Evolutionary conservation across 225 moss, liverwort and hornwort genomes (phyloP), one percentile per base, ranked within the genome.

Genomic region (Asterella californica): DNA sequence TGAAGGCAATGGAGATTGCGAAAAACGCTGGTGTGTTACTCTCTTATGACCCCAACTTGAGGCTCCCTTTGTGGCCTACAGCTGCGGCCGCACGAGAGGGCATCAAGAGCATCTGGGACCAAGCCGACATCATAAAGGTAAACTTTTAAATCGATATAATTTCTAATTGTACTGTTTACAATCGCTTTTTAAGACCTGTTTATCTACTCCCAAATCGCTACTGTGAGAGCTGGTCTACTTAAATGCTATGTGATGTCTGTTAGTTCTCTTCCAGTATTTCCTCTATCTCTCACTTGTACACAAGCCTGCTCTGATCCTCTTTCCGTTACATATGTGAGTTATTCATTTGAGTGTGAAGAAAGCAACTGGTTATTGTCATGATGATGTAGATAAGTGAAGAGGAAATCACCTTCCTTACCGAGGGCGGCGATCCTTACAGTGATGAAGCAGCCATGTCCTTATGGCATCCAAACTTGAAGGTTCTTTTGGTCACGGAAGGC

Each of bases 11-110:
- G 90, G 89, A 87, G 70, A 85, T 94, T 85, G 96, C 94, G 1
- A 93, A 80, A 81, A 88, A 89, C 6, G 90, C 89, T 52, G 96
- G 96, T 29, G 82, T 91, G 30, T 75, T 96, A 17, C 78, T 96
- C 67, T 96, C 96, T 0, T 96, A 94, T 65, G 96, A 96, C 15
- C 93, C 94, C 72, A 96, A 95, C 72, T 82, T 95, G 4, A 89
- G 93, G 61, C 83, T 95, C 69, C 86, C 92, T 1, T 86, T 95
- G 77, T 95, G 95, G 95, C 77, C 93, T 25, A 92, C 93, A 7
- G 2, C 89, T 54, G 81, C 89, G 42, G 90, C 89, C 17, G 93
- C 95, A 22, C 91, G 88, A 50, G 88, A 90, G 70, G 90, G 95
- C 74, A 93, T 95, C 27, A 91, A 83, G 73, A 90, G 91, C 48